These are phyloP conservation scores for Candida montana DNA, from an alignment of 805 yeast species.

Conservation along the genomic window DNA sequence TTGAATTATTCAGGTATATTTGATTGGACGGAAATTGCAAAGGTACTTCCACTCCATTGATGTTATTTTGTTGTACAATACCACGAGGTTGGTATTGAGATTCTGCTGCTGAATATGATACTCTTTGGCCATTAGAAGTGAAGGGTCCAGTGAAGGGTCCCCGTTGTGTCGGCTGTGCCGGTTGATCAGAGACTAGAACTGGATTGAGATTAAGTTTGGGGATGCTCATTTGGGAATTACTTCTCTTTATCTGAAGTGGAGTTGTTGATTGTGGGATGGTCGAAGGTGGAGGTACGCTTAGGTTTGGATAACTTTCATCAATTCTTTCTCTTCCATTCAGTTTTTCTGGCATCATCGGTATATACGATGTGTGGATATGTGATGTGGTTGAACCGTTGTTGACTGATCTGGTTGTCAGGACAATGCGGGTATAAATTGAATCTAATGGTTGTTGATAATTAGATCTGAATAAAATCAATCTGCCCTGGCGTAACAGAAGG, in stretches of 20 bases:
- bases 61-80: not conserved
- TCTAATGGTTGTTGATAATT: too few relatives aligned
- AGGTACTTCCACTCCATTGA: not conserved
- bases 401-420: too few relatives aligned
- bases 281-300: not conserved
- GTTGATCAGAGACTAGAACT: constrained; percentile 1
- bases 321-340: not conserved
- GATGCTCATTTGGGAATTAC: not conserved
- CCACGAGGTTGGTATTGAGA: constrained; percentile 1
- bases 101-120: constrained; percentile 1
- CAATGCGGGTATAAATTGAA: too few relatives aligned
- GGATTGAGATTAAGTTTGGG: not conserved
- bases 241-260: not conserved
- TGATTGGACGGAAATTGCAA: constrained; percentile 8
- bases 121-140: not conserved
- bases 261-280: not conserved
- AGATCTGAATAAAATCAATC: too few relatives aligned
- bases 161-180: not conserved
- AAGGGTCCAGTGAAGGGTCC: not conserved
- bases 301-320: not conserved
- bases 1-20: not conserved
- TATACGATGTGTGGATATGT: not conserved
- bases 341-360: not conserved
- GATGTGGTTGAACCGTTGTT: too few relatives aligned
- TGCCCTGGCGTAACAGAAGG: too few relatives aligned